A percentile compares a stretch with the other conserved stretches of the same genome.
Conservation (phyloP, 805 yeast species). For the Ogataea ramenticola region DNA sequence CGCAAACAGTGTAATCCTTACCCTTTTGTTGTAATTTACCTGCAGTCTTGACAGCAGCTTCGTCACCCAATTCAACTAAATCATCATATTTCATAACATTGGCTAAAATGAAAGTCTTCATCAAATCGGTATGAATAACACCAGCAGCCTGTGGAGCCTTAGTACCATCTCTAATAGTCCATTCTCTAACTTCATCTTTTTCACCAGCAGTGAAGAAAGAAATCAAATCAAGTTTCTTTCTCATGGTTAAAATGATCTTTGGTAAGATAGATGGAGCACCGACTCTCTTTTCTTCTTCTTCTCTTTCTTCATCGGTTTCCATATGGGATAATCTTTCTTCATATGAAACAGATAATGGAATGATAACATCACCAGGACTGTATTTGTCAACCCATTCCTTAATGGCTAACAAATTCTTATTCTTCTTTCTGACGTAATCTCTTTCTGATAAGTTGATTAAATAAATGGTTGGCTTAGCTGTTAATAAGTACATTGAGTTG, state of each 20-base stretch:
- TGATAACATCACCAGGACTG: conserved; percentile 73
- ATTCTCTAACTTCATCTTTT: conserved; percentile 69
- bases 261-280: conserved; percentile 48
- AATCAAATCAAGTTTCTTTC: conserved; percentile 60
- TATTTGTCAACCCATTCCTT: conserved; percentile 59
- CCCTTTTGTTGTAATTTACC: conserved; percentile 66
- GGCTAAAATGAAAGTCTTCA: conserved; percentile 74
- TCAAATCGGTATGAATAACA: conserved; percentile 78
- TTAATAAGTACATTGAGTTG: conserved; percentile 65
- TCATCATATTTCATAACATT: conserved; percentile 66
- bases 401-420: conserved; percentile 45
- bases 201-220: conserved; percentile 87
- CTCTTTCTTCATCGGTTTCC: conserved; percentile 54
- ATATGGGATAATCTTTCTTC: conserved; percentile 88
- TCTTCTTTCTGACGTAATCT: conserved; percentile 51
- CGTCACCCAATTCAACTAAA: conserved; percentile 44
- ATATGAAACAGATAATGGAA: conserved; percentile 86
- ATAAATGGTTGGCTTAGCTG: conserved; percentile 85
- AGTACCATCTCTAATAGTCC: conserved; percentile 75
- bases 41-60: conserved; percentile 40
- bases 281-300: conserved; percentile 26
- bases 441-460: conserved; percentile 65
- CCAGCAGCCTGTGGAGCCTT: conserved; percentile 90
- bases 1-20: conserved; percentile 71
- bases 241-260: conserved; percentile 56